Conservation (phyloP, 306 rosid genomes). For the Ceratonia siliqua region DNA sequence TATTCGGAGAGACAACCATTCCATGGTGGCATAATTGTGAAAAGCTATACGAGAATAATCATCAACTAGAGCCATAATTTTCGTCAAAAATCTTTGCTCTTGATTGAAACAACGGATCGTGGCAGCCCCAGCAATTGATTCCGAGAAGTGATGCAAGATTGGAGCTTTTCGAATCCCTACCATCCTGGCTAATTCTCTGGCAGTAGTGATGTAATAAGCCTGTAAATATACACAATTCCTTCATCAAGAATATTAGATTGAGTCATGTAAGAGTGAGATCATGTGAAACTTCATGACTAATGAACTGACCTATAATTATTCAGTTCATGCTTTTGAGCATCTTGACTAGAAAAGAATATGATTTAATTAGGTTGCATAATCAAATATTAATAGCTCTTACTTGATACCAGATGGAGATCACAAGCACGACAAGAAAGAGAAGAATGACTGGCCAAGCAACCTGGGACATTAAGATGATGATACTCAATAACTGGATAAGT, state of each 20-base stretch:
- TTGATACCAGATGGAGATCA: slow-evolving; percentile 80
- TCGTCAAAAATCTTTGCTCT: slow-evolving; percentile 54
- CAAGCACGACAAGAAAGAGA: slow-evolving; percentile 59
- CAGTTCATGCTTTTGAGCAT: not conserved
- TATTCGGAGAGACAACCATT: slow-evolving; percentile 79
- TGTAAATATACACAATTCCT: slow-evolving; percentile 31
- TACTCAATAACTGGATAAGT: slow-evolving; percentile 74
- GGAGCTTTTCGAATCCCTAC: slow-evolving; percentile 81
- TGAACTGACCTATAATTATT: not conserved
- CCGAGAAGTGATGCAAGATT: slow-evolving; percentile 83
- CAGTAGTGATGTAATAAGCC: slow-evolving; percentile 80
- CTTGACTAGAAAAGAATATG: not conserved
- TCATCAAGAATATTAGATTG: slow-evolving; percentile 26
- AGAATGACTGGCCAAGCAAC: slow-evolving; percentile 84
- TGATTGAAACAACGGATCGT: slow-evolving; percentile 78
- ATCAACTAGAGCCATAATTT: slow-evolving; percentile 50
- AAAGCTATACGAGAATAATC: slow-evolving; percentile 75
- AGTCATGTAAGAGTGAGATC: slow-evolving; percentile 3
- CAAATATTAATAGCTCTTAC: slow-evolving; percentile 33
- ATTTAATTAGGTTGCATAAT: not conserved
- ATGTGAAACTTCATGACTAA: slow-evolving; percentile 15
- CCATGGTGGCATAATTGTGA: slow-evolving; percentile 81
- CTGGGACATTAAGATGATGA: slow-evolving; percentile 72
- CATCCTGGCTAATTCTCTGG: slow-evolving; percentile 85
- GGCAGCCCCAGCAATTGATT: slow-evolving; percentile 64